phyloP scores from a whole-genome alignment of 345 rosid species.

The Pseudoturritis turrita region DNA sequence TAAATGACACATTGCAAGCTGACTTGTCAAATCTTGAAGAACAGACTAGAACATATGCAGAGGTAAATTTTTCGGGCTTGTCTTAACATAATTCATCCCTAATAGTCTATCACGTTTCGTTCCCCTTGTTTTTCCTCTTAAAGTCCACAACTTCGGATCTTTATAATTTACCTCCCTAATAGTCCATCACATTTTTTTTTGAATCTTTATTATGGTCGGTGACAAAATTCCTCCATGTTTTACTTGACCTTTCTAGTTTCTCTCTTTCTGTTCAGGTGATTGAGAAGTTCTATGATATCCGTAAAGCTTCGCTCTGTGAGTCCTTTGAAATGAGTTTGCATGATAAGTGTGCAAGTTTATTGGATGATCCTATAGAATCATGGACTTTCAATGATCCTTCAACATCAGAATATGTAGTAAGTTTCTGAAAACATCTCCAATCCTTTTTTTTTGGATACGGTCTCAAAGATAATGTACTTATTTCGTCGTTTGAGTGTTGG shows the following conservation, averaged over 20 bases:
- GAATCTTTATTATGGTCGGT: not conserved
- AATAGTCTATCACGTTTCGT: not conserved
- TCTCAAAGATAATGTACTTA: not conserved
- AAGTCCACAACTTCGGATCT: not conserved
- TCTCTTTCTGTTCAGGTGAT: slow-evolving; percentile 47
- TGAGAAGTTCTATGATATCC: slow-evolving; percentile 65
- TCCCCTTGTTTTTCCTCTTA: not conserved
- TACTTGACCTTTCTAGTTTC: not conserved
- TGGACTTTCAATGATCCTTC: slow-evolving; percentile 89
- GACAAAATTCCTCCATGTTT: not conserved
- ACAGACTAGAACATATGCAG: slow-evolving; percentile 49
- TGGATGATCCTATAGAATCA: slow-evolving; percentile 61
- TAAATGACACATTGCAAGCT: slow-evolving; percentile 50
- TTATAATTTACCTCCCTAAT: not conserved
- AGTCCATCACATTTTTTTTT: not conserved
- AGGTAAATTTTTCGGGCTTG: slow-evolving; percentile 36
- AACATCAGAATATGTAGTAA: slow-evolving; percentile 76
- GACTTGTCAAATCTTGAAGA: slow-evolving; percentile 59
- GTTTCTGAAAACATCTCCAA: slow-evolving; percentile 29
- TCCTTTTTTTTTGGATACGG: not conserved
- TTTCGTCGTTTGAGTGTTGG: not conserved
- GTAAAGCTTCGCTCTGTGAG: slow-evolving; percentile 46
- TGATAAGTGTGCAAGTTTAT: slow-evolving; percentile 61
- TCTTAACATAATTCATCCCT: not conserved
- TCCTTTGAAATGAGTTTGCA: slow-evolving; percentile 50